Base-by-base conservation (phyloP, 176 grass and related monocot genomes). In the Typha latifolia region DNA sequence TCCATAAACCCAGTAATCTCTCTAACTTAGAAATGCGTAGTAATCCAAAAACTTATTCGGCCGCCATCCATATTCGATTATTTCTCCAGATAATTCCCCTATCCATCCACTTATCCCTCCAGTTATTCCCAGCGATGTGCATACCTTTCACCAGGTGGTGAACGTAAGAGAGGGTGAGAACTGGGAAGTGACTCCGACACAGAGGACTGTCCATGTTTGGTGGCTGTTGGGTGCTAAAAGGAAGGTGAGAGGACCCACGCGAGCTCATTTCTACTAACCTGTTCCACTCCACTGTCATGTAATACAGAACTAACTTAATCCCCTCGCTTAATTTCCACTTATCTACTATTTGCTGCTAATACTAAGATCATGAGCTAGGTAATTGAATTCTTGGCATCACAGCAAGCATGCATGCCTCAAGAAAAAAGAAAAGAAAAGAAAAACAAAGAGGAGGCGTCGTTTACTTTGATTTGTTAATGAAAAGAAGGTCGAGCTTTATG, bases 381-480 rank as follows among this genome's bases (percentile, higher is more conserved):
- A 32, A 55, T 19, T 34, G 50, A 53, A 56, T 22, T 55, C 68
- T 55, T 70, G 68, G 15, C 68, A 70, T 70, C 12, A 70, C 15
- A 70, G 19, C 14, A 70, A 55, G 26, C 68, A 55, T 43, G 50
- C 29, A 19, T 14, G 49, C 37, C 37, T 43, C 5, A 56, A 57
- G 3, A 13, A 12, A 32, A 32, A 43, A 37, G 14, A 13, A 11
- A 37, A 53, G 27, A 32, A 31, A 12, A 16, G 51, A 37, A 26
- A 49, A 20, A 4, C 9, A 62, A 6, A 62, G 21, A 62, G 26
- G 61, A 24, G 19, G 5, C 23, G 6, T 64, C 14, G 21, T 68
- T 68, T 68, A 51, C 66, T 68, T 49, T 49, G 66, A 27, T 50
- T 68, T 68, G 11, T 22, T 68, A 51, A 22, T 50, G 32, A 61